phyloP scores from a whole-genome alignment of 2,329 filamentous ascomycete genomes.

The Penicillium janthinellum region DNA sequence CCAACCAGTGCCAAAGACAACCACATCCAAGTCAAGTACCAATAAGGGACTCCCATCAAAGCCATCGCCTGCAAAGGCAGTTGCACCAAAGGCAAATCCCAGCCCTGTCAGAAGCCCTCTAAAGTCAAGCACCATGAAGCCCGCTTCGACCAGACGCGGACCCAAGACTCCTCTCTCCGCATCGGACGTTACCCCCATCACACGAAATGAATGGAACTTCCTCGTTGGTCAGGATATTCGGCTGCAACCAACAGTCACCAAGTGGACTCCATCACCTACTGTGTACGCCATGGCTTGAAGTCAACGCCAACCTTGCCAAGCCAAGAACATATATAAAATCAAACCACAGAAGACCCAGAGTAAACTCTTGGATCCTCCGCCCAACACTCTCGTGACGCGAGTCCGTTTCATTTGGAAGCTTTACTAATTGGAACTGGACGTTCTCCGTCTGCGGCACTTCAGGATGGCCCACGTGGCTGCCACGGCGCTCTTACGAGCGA shows the following conservation, averaged over 20 bases:
- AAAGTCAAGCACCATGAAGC: constrained; percentile 3
- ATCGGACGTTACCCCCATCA: constrained; percentile 48
- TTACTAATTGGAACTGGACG: not conserved
- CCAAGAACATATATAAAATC: not conserved
- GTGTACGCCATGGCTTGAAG: constrained; percentile 35
- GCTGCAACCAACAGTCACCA: constrained; percentile 36
- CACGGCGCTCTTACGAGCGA: too few species aligned
- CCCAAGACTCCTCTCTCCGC: constrained; percentile 46
- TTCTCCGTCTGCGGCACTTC: not conserved
- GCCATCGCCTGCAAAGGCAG: not conserved
- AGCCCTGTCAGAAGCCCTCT: not conserved
- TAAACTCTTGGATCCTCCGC: too few species aligned
- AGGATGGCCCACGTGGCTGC: too few species aligned
- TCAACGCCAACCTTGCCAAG: not conserved
- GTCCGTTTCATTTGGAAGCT: not conserved
- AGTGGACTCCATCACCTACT: constrained; percentile 41
- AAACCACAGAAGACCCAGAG: not conserved
- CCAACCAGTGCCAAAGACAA: constrained; percentile 15
- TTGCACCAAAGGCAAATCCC: not conserved
- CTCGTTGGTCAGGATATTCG: constrained; percentile 37
- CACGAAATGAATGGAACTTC: constrained; percentile 46
- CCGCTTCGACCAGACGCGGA: constrained; percentile 26
- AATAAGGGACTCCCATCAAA: not conserved
- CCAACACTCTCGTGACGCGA: not conserved
- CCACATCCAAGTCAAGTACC: constrained; percentile 20